Evolutionary conservation across 257 asterid genomes (phyloP).

Genomic region (Apocynum venetum): DNA sequence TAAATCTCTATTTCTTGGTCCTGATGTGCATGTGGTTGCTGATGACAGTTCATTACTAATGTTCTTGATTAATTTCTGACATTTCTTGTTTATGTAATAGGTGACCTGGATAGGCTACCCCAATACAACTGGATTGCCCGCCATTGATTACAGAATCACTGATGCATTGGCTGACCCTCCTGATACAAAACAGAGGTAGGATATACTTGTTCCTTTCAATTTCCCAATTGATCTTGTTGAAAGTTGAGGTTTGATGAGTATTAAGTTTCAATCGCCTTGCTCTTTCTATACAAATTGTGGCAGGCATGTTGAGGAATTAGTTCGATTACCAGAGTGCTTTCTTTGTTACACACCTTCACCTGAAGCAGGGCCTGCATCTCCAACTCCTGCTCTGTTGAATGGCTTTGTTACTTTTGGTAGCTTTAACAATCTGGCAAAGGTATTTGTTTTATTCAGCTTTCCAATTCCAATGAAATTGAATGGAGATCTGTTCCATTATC

Average conservation of each 20-base stretch:
- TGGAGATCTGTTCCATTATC: not conserved
- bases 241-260: not conserved
- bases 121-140: slow-evolving; percentile 95
- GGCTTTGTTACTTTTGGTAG: slow-evolving; percentile 98
- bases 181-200: slow-evolving; percentile 74
- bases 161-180: slow-evolving; percentile 87
- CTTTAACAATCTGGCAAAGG: slow-evolving; percentile 99
- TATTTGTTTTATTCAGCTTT: slow-evolving; percentile 23
- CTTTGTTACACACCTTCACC: slow-evolving; percentile 97
- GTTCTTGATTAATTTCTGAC: not conserved
- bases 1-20: not conserved
- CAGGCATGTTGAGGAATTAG: slow-evolving; percentile 96
- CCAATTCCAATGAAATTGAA: slow-evolving; percentile 7
- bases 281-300: slow-evolving; percentile 17
- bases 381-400: slow-evolving; percentile 85
- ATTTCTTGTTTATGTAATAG: slow-evolving; percentile 34
- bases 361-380: slow-evolving; percentile 89
- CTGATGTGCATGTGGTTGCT: not conserved
- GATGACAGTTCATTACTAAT: not conserved
- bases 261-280: not conserved
- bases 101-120: slow-evolving; percentile 99
- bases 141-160: slow-evolving; percentile 90
- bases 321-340: slow-evolving; percentile 81
- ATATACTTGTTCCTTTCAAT: not conserved
- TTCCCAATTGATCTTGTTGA: slow-evolving; percentile 8